These are phyloP conservation scores for Heterobasidion annosum DNA, from an alignment of 1,284 basidiomycete species.

Conservation along the genomic window DNA sequence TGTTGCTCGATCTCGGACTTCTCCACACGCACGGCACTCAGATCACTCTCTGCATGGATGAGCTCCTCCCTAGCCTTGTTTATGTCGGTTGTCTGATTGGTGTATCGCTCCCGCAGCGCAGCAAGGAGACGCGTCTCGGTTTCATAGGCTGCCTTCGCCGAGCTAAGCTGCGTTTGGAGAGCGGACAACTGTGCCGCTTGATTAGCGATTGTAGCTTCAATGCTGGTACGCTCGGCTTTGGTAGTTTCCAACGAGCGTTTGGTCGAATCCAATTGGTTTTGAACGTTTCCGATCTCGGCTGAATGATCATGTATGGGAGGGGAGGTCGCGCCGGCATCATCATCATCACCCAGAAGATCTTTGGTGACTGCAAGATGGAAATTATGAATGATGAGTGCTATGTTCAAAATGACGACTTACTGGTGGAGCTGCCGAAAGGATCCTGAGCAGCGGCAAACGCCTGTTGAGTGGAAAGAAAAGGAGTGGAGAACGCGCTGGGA, in stretches of 20 bases:
- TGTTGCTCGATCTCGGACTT: slow-evolving; percentile 89
- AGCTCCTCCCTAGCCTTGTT: slow-evolving; percentile 71
- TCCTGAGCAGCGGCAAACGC: slow-evolving; percentile 3
- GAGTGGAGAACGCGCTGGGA: not conserved
- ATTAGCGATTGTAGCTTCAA: slow-evolving; percentile 50
- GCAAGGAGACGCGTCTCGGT: slow-evolving; percentile 73
- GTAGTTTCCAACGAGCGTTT: slow-evolving; percentile 55
- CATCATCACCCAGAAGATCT: slow-evolving; percentile 69
- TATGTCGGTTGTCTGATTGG: slow-evolving; percentile 72
- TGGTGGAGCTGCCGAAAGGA: slow-evolving; percentile 4
- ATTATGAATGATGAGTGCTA: too few relatives aligned
- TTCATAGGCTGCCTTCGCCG: slow-evolving; percentile 77
- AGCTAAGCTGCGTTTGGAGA: slow-evolving; percentile 67
- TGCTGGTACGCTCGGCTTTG: slow-evolving; percentile 45
- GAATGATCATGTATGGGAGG: slow-evolving; percentile 58
- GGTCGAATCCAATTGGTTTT: slow-evolving; percentile 81
- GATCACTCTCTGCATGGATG: slow-evolving; percentile 87
- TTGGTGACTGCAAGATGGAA: not conserved
- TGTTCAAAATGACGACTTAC: not conserved
- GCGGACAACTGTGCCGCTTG: slow-evolving; percentile 66
- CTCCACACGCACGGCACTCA: slow-evolving; percentile 84
- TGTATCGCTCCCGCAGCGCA: slow-evolving; percentile 65
- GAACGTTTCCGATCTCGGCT: slow-evolving; percentile 79
- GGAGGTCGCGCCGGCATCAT: slow-evolving; percentile 41
- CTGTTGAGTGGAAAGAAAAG: slow-evolving; percentile 1